Conservation (phyloP, 73 alveolate genomes). For the Paramecium caudatum region DNA sequence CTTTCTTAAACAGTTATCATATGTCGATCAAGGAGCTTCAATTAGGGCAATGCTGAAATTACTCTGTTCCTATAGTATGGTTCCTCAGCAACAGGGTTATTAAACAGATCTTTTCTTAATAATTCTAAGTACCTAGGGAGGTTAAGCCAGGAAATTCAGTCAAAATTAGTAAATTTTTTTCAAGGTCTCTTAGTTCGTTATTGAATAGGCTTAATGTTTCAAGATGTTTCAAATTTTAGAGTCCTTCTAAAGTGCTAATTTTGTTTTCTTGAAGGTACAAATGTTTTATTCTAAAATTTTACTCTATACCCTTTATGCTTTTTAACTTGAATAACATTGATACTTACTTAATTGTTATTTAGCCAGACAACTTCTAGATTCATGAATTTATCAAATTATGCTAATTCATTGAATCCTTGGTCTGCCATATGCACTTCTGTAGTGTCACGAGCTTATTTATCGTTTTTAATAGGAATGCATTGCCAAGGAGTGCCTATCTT, state of each 20-base stretch:
- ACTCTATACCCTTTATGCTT: conserved; percentile 86
- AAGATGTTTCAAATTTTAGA: conserved; percentile 90
- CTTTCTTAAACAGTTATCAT: conserved; percentile 92
- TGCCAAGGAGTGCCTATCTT: conserved; percentile 94
- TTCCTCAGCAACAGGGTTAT: conserved; percentile 98
- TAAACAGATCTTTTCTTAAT: conserved; percentile 83
- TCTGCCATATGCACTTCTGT: conserved; percentile 93
- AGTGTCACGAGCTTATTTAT: conserved; percentile 95
- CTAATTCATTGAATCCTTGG: conserved; percentile 86
- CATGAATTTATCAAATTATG: conserved; percentile 92
- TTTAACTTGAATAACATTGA: conserved; percentile 72
- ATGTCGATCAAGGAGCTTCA: conserved; percentile 94
- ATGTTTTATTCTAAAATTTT: conserved; percentile 92
- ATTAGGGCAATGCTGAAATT: conserved; percentile 88
- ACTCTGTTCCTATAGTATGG: conserved; percentile 96
- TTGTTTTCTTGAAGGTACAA: conserved; percentile 90
- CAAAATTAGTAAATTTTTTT: conserved; percentile 84
- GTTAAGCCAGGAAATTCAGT: conserved; percentile 88
- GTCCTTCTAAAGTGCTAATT: conserved; percentile 90
- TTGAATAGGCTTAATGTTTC: conserved; percentile 89
- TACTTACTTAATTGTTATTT: conserved; percentile 89
- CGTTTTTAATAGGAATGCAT: conserved; percentile 94
- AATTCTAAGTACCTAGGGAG: conserved; percentile 75
- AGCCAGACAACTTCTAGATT: conserved; percentile 97
- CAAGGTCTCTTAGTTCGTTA: conserved; percentile 93